phyloP scores from a whole-genome alignment of 768 basidiomycete species.

The Kwoniella dejecticola region DNA sequence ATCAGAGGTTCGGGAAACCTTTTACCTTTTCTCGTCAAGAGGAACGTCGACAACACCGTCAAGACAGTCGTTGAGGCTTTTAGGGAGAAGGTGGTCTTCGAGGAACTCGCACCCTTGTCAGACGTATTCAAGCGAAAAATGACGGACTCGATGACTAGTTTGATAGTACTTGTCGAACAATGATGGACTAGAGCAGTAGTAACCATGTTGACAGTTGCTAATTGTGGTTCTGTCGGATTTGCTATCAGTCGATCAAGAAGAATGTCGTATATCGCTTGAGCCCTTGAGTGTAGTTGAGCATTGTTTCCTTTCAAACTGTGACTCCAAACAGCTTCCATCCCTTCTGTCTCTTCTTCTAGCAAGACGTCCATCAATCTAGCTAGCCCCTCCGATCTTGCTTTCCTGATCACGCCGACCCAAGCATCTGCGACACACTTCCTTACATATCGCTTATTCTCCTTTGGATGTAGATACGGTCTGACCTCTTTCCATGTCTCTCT shows the following conservation, averaged over 20 bases:
- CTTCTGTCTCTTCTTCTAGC: constrained; percentile 58
- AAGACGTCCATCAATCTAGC: constrained; percentile 65
- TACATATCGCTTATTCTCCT: constrained; percentile 46
- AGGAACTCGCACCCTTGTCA: constrained; percentile 14
- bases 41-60: constrained; percentile 43
- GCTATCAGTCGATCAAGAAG: constrained; percentile 65
- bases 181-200: constrained; percentile 83
- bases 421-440: constrained; percentile 69
- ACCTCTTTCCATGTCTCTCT: constrained; percentile 39
- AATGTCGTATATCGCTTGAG: constrained; percentile 65
- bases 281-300: constrained; percentile 67
- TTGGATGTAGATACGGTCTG: constrained; percentile 41
- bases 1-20: constrained; percentile 41
- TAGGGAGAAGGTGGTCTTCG: neutral
- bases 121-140: constrained; percentile 15
- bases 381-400: constrained; percentile 66
- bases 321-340: constrained; percentile 74
- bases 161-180: constrained; percentile 60
- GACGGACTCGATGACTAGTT: constrained; percentile 62
- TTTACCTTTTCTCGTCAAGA: constrained; percentile 49
- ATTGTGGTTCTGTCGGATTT: constrained; percentile 35
- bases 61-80: constrained; percentile 38
- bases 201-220: constrained; percentile 58
- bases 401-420: constrained; percentile 76
- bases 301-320: constrained; percentile 60